Evolutionary conservation across 495 filamentous ascomycete genomes (phyloP).

Genomic region (Aspergillus cristatus): DNA sequence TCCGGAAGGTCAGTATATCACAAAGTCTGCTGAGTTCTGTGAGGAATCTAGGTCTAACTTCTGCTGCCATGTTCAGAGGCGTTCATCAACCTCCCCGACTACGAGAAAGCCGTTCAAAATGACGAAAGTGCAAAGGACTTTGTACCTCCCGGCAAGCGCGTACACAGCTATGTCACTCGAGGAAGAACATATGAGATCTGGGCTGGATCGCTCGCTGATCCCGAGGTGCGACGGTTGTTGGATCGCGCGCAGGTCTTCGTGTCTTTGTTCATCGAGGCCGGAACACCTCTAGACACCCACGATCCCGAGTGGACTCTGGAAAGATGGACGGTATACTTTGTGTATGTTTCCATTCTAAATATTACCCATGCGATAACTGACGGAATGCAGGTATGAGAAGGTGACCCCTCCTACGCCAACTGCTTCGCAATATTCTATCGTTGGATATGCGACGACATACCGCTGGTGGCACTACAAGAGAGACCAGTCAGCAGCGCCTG

Average conservation of each 20-base stretch:
- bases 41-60: conserved; percentile 1
- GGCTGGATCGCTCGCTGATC: conserved; percentile 47
- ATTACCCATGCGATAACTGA: background rate
- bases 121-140: conserved; percentile 47
- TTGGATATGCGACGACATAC: conserved; percentile 83
- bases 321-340: conserved; percentile 83
- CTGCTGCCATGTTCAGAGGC: conserved; percentile 37
- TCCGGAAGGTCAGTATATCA: conserved; percentile 45
- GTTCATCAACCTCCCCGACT: conserved; percentile 50
- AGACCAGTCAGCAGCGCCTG: conserved; percentile 17
- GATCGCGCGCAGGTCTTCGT: conserved; percentile 74
- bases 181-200: conserved; percentile 52
- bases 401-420: conserved; percentile 35
- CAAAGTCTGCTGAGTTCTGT: background rate
- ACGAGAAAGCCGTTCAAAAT: conserved; percentile 47
- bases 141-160: conserved; percentile 48
- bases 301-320: conserved; percentile 64
- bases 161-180: conserved; percentile 40
- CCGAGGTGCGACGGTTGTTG: conserved; percentile 53
- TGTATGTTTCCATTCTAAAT: conserved; percentile 27
- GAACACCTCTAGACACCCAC: conserved; percentile 58
- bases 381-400: conserved; percentile 53
- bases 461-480: conserved; percentile 50
- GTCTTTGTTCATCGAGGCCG: conserved; percentile 89
- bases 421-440: conserved; percentile 57